Evolutionary conservation across 164 flowering plant species (phyloP), one percentile per base, ranked within the genome.

Genomic region (Chloranthus sessilifolius): DNA sequence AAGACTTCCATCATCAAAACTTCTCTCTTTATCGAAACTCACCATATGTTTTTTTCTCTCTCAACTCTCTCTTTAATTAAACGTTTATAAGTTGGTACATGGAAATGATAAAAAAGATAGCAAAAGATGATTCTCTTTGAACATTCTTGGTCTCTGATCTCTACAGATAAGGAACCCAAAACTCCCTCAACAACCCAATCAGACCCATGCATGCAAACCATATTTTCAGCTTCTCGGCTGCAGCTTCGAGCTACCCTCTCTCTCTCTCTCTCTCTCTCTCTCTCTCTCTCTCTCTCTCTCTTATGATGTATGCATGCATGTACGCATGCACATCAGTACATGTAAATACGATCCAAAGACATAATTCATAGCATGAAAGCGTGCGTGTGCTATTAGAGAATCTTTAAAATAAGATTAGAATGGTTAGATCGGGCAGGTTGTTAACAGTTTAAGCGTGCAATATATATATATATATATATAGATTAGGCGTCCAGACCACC

Each of bases 1-100:
- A 81, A 80, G 79, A 76, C 81, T 81, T 66, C 80, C 85, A 79
- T 81, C 81, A 81, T 81, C 79, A 72, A 47, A 73, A n/a, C 69
- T 71, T 77, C 94, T 73, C 64, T 81, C 88, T 81, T 79, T 83
- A 83, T 83, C 83, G 91, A 83, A 77, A 79, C 72, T 68, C 82
- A 44, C 69, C 72, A 52, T 51, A 50, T 59, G 30, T 34, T 59
- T 58, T 53, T 48, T 61, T 66, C 60, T 34, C 53, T 53, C 64
- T 41, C 37, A n/a, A n/a, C n/a, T n/a, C n/a, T n/a, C n/a, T n/a
- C n/a, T n/a, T n/a, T n/a, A n/a, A n/a, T 47, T 55, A 12, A 55
- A 21, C 41, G 24, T 20, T 51, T 40, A 23, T 23, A 22, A 15
- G 9, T 23, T 21, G 26, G n/a, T n/a, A n/a, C 52, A 52, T 46